Conservation (phyloP, 2,329 filamentous ascomycete species). For the Hypoxylon sp. region DNA sequence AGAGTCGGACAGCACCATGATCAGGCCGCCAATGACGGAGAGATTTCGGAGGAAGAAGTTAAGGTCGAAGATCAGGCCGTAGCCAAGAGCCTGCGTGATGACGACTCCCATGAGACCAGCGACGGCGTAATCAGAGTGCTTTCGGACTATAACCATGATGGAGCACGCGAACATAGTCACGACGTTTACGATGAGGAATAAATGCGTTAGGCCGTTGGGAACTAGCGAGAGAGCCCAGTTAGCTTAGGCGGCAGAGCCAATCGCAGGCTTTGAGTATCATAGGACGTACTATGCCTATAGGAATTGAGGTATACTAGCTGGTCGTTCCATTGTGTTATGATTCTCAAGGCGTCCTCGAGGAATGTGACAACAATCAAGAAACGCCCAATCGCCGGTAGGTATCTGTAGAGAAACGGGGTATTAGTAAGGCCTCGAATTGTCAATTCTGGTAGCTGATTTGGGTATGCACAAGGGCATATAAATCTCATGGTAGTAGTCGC, state of each 20-base stretch:
- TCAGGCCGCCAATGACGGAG: slow-evolving; percentile 94
- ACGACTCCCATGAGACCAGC: slow-evolving; percentile 91
- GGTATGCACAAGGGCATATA: slow-evolving; percentile 1
- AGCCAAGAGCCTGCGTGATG: slow-evolving; percentile 92
- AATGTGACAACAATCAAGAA: slow-evolving; percentile 99
- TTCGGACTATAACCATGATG: slow-evolving; percentile 88
- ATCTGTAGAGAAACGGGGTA: slow-evolving; percentile 67
- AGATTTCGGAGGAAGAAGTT: slow-evolving; percentile 99
- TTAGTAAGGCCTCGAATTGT: slow-evolving; percentile 43
- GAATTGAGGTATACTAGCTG: slow-evolving; percentile 94
- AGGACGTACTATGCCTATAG: slow-evolving; percentile 87
- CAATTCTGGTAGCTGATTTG: not conserved
- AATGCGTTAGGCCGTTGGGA: slow-evolving; percentile 86
- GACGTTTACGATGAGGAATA: slow-evolving; percentile 93
- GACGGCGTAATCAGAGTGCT: slow-evolving; percentile 94
- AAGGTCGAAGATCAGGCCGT: slow-evolving; percentile 97
- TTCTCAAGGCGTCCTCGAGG: slow-evolving; percentile 94
- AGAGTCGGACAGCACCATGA: slow-evolving; percentile 98
- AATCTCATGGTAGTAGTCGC: not conserved
- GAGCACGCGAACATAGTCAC: slow-evolving; percentile 89
- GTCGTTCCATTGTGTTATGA: slow-evolving; percentile 97
- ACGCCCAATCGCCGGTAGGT: slow-evolving; percentile 93
- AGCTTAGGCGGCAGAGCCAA: slow-evolving; percentile 29
- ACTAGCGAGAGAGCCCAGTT: slow-evolving; percentile 68
- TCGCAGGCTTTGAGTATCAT: not conserved